These are phyloP conservation scores for Annulohypoxylon nitens DNA, from an alignment of 495 filamentous ascomycete genomes.

Conservation along the genomic window DNA sequence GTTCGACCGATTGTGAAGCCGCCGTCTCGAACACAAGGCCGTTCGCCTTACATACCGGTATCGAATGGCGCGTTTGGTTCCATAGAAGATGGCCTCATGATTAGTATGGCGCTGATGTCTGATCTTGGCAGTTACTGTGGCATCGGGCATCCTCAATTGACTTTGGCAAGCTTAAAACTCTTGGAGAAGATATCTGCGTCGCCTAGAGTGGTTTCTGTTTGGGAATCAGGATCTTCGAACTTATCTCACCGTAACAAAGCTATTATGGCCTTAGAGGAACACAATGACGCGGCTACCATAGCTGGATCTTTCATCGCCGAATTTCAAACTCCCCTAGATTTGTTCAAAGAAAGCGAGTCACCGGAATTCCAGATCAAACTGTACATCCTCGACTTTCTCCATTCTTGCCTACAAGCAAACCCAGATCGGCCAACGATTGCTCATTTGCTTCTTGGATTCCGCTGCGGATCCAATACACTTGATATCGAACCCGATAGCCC, in stretches of 20 bases:
- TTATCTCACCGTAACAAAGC: conserved; percentile 78
- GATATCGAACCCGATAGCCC: conserved; percentile 71
- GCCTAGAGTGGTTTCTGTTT: conserved; percentile 73
- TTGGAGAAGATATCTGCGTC: conserved; percentile 88
- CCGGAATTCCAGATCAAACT: conserved; percentile 81
- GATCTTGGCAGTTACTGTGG: conserved; percentile 87
- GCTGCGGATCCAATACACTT: conserved; percentile 74
- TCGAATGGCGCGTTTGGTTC: conserved; percentile 80
- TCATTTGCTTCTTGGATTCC: conserved; percentile 91
- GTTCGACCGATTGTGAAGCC: conserved; percentile 79
- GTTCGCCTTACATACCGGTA: conserved; percentile 58
- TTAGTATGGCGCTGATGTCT: conserved; percentile 78
- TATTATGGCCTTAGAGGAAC: conserved; percentile 79
- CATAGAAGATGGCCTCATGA: conserved; percentile 92
- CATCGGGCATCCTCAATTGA: conserved; percentile 79
- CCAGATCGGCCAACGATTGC: conserved; percentile 83
- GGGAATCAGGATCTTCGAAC: conserved; percentile 62
- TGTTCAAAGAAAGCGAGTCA: conserved; percentile 71
- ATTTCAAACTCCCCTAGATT: conserved; percentile 72
- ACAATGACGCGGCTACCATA: conserved; percentile 76
- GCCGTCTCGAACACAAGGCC: conserved; percentile 48
- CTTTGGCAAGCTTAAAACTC: conserved; percentile 79
- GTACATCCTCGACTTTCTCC: conserved; percentile 83
- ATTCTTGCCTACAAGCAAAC: conserved; percentile 77
- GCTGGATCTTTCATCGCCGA: conserved; percentile 74